A percentile compares a stretch with the other conserved stretches of the same genome.
Conservation (phyloP, 805 yeast genomes). For the Geotrichum ghanense region DNA sequence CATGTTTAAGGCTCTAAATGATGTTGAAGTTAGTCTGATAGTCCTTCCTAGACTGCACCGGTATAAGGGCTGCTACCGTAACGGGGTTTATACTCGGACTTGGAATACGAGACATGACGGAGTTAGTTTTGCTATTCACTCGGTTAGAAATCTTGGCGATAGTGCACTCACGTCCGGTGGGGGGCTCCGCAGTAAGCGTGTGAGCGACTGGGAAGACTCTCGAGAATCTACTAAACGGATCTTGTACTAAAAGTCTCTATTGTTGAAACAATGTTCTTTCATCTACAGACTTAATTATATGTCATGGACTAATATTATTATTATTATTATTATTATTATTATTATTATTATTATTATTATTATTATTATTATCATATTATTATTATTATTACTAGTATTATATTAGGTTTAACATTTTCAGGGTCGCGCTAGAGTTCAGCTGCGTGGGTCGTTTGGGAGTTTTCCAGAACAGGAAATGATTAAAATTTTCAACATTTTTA, state of each 20-base stretch:
- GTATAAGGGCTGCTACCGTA: slow-evolving; percentile 55
- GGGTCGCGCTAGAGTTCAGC: no score
- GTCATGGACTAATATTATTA: no score
- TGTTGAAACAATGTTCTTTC: no score
- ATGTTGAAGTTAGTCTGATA: slow-evolving; percentile 39
- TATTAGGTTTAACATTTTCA: no score
- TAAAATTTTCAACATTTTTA: not conserved
- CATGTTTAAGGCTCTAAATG: not conserved
- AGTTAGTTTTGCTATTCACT: slow-evolving; percentile 51
- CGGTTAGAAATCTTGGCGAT: slow-evolving; percentile 28
- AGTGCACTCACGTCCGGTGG: slow-evolving; percentile 26
- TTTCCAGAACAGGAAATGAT: no score
- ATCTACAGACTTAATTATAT: no score
- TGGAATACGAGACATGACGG: slow-evolving; percentile 78
- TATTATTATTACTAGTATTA: no score
- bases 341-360: no score
- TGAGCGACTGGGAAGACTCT: slow-evolving; percentile 22
- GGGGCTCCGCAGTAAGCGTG: slow-evolving; percentile 20
- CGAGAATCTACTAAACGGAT: slow-evolving; percentile 8
- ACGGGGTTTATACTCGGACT: slow-evolving; percentile 62
- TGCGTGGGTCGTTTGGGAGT: no score
- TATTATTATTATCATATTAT: no score
- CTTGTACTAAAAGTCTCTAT: no score
- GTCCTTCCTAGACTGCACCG: slow-evolving; percentile 57
- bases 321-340: no score